Evolutionary conservation across 306 rosid species (phyloP).

Genomic region (Sechiopsis laciniata): DNA sequence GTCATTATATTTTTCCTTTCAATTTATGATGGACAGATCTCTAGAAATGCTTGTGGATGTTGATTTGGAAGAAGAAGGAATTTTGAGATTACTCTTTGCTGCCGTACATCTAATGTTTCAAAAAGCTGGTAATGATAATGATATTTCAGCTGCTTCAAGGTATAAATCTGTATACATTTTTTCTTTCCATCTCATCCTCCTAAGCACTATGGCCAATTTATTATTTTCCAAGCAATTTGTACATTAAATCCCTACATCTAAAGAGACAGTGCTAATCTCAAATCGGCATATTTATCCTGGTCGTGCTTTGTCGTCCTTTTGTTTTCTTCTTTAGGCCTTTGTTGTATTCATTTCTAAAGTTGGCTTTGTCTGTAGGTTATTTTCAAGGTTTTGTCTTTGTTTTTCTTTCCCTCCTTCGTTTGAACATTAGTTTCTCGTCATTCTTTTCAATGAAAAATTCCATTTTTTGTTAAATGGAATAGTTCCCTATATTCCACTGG

Average conservation of each 20-base stretch:
- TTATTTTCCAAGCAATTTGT: conserved; percentile 1
- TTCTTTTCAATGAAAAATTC: neutral
- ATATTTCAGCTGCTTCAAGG: conserved; percentile 90
- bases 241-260: neutral
- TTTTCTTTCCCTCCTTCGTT: neutral
- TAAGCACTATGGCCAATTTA: neutral
- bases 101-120: conserved; percentile 70
- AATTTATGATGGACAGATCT: conserved; percentile 66
- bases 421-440: neutral
- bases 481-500: neutral
- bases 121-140: conserved; percentile 68
- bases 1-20: conserved; percentile 32
- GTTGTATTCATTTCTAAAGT: too few species aligned
- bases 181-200: conserved; percentile 10
- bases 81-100: conserved; percentile 79
- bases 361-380: neutral
- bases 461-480: neutral
- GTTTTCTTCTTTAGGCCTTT: too few species aligned
- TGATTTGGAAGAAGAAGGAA: conserved; percentile 79
- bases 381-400: too few species aligned
- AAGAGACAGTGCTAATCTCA: neutral
- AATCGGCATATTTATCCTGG: neutral
- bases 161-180: conserved; percentile 31
- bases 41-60: conserved; percentile 90
- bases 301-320: too few species aligned